Evolutionary conservation across 2,329 filamentous ascomycete species (phyloP).

Genomic region (Xylaria sp.): DNA sequence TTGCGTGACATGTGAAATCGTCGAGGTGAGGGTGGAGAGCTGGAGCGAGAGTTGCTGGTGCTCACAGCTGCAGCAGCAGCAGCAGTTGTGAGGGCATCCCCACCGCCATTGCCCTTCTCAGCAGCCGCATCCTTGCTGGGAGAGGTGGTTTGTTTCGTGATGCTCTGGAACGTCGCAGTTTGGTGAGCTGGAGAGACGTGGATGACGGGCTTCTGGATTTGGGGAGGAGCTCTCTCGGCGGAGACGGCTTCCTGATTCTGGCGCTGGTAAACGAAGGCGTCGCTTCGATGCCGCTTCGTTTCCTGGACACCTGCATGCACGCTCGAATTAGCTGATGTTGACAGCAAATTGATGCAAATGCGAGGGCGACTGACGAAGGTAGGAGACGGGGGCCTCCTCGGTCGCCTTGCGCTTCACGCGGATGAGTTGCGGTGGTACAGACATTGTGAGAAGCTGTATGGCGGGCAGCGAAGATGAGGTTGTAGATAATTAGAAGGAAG

Average conservation of each 20-base stretch:
- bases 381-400: constrained; percentile 64
- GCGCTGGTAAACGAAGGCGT: constrained; percentile 67
- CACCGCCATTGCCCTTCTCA: constrained; percentile 18
- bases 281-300: constrained; percentile 64
- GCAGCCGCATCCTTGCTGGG: constrained; percentile 19
- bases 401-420: constrained; percentile 71
- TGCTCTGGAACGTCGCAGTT: constrained; percentile 42
- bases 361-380: constrained; percentile 59
- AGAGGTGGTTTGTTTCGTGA: constrained; percentile 33
- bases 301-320: constrained; percentile 60
- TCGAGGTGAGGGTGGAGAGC: constrained; percentile 55
- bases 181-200: constrained; percentile 59
- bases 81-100: constrained; percentile 27
- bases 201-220: constrained; percentile 56
- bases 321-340: constrained; percentile 26
- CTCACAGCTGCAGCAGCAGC: background rate
- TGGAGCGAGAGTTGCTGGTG: constrained; percentile 23
- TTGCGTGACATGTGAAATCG: constrained; percentile 67
- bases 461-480: background rate
- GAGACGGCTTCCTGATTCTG: constrained; percentile 53
- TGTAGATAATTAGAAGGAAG: background rate
- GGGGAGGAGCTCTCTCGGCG: constrained; percentile 42
- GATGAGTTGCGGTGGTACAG: constrained; percentile 68
- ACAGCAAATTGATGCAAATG: constrained; percentile 20
- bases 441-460: constrained; percentile 55